Conservation (phyloP, 2,329 filamentous ascomycete genomes). For the Orbilia blumenaviensis region DNA sequence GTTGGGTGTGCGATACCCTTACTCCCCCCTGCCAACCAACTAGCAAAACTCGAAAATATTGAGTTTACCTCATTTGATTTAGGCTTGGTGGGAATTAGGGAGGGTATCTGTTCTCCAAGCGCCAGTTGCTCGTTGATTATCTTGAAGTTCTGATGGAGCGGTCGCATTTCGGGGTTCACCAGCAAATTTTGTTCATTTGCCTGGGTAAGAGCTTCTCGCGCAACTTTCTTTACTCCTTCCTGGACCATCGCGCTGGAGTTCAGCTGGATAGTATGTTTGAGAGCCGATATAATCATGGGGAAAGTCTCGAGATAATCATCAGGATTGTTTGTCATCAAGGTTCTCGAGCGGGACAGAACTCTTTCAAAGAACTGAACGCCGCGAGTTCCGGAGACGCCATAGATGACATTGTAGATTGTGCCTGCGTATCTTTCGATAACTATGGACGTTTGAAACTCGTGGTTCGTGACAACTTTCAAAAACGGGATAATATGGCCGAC, state of each 20-base stretch:
- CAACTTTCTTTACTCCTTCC: slow-evolving; percentile 52
- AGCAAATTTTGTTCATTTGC: slow-evolving; percentile 53
- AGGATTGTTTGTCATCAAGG: slow-evolving; percentile 19
- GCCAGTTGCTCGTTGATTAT: slow-evolving; percentile 55
- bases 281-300: slow-evolving; percentile 37
- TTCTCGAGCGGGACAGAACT: slow-evolving; percentile 54
- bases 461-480: slow-evolving; percentile 62
- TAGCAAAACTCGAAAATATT: slow-evolving; percentile 17
- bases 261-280: slow-evolving; percentile 53
- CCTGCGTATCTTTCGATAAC: slow-evolving; percentile 62
- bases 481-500: slow-evolving; percentile 60
- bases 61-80: slow-evolving; percentile 1
- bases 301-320: slow-evolving; percentile 29
- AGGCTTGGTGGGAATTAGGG: slow-evolving; percentile 30
- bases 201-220: slow-evolving; percentile 54
- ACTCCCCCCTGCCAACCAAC: slow-evolving; percentile 3
- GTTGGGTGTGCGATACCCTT: slow-evolving; percentile 3
- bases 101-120: slow-evolving; percentile 56
- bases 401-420: slow-evolving; percentile 64
- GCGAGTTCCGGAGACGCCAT: slow-evolving; percentile 61
- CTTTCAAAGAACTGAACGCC: slow-evolving; percentile 60
- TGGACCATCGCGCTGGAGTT: slow-evolving; percentile 57
- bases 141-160: slow-evolving; percentile 49
- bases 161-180: slow-evolving; percentile 53
- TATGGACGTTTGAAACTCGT: slow-evolving; percentile 62